Evolutionary conservation across 2,329 filamentous ascomycete genomes (phyloP), one percentile per base, ranked within the genome.

Genomic region (Venturia pyrina): DNA sequence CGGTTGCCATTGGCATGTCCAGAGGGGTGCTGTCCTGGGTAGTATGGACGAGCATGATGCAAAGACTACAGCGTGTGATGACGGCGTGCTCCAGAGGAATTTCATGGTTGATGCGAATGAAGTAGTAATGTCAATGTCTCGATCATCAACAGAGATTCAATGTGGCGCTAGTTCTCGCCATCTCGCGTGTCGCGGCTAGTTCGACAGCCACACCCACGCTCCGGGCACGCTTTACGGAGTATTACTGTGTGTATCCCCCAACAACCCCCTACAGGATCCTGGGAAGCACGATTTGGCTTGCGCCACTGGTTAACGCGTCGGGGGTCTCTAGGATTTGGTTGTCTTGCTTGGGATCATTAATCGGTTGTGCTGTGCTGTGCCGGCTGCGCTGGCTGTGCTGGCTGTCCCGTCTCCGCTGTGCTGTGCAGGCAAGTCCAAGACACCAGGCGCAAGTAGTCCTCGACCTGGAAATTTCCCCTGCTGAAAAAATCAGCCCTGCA

Each of bases 1-100:
- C 19, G 53, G 21, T 34, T 59, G 53, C 53, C 53, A 59, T 59
- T 59, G 53, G 19, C 68, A n/a, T 66, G 66, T 32, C 66, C 69
- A 37, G 63, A 61, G 43, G 71, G 67, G 63, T 24, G 37, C 21
- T 44, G 19, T 28, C n/a, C 37, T 43, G 3, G 60, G 44, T 43
- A 48, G 0, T 6, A 34, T 44, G 32, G 37, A 44, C 60, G 37
- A 62, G 40, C 5, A 44, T 28, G 40, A 44, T n/a, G 60, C 21
- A 3, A 11, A 5, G 0, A 13, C 15, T 19, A 17, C 28, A 44
- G 21, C 40, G 19, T 21, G 15, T 21, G 28, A 8, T 44, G 37
- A 44, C 40, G 60, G 28, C 7, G 8, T 17, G 1, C 37, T 59
- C 53, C 53, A 19, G 53, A 37, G 19, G 15, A 59, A 59, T 1